Conservation (phyloP, 1,284 basidiomycete genomes). For the Erythrobasidium hasegawianum region DNA sequence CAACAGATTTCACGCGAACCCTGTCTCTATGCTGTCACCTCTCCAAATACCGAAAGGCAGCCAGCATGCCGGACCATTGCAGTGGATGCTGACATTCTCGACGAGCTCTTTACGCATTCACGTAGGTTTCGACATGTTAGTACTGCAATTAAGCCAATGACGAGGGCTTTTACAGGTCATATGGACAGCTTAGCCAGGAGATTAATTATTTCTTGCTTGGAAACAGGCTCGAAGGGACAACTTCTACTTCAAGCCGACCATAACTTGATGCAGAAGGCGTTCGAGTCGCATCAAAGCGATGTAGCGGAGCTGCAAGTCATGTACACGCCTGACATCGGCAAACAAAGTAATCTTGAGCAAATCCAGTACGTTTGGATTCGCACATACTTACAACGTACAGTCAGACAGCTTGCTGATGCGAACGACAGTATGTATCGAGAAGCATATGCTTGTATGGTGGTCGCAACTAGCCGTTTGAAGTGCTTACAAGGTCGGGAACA, state of each 20-base stretch:
- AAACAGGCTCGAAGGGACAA: conserved; percentile 45
- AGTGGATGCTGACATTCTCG: background rate
- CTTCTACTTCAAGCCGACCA: conserved; percentile 42
- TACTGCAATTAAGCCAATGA: too few relatives aligned
- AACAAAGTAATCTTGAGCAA: background rate
- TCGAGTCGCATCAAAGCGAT: background rate
- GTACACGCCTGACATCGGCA: too few relatives aligned
- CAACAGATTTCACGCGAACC: too few relatives aligned
- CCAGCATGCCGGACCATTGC: background rate
- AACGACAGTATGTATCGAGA: conserved; percentile 46
- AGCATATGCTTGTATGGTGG: conserved; percentile 50
- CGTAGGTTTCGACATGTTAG: background rate
- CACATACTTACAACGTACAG: too few relatives aligned
- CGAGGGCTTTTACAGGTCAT: too few relatives aligned
- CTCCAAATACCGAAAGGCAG: too few relatives aligned
- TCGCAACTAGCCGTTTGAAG: conserved; percentile 47
- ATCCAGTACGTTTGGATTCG: background rate
- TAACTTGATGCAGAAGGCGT: background rate
- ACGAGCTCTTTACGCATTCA: background rate
- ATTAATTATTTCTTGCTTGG: conserved; percentile 16
- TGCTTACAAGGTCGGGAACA: conserved; percentile 48
- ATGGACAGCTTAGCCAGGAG: background rate
- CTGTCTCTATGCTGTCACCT: too few relatives aligned
- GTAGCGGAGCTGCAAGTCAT: background rate
- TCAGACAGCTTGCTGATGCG: too few relatives aligned